Evolutionary conservation across 257 asterid genomes (phyloP), one percentile per base, ranked within the genome.

Genomic region (Ophiorrhiza pumila): DNA sequence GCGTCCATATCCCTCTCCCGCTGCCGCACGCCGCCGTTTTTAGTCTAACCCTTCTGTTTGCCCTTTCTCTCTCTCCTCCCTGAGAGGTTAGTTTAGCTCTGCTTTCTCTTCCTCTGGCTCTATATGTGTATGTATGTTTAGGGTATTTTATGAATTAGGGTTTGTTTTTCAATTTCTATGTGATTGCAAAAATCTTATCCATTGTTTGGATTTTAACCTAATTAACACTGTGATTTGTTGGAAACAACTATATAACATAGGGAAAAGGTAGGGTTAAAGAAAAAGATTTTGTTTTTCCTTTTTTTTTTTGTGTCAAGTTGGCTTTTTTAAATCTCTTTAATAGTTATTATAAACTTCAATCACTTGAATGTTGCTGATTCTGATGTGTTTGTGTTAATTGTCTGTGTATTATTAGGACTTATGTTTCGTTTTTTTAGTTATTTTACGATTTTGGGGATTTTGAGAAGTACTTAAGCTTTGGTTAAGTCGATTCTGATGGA

Each of bases 401-500:
- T n/a, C n/a, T n/a, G n/a, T n/a, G n/a, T n/a, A n/a, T n/a, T n/a
- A n/a, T n/a, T n/a, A n/a, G n/a, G n/a, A n/a, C 32, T 35, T 22
- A 20, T n/a, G 22, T 27, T 62, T 58, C 39, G 27, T 47, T 41
- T 50, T 64, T 64, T 64, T 64, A 64, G 69, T 18, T 64, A 11
- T 34, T 41, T n/a, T 17, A n/a, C 27, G 69, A 9, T 64, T 25
- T 41, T 64, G 52, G 25, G 15, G 6, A 35, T 35, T n/a, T n/a
- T 37, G 37, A 37, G 29, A 2, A 37, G 46, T 37, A 41, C 31
- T 64, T 64, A 13, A 2, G 11, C 15, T n/a, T 64, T 41, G 69
- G 10, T 39, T 64, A 41, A 64, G 52, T 13, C 23, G 60, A 23
- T 10, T 3, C 9, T n/a, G 60, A 23, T n/a, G 31, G 60, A 53